Base-by-base conservation (phyloP, 495 filamentous ascomycete species). In the Glarea lozoyensis region DNA sequence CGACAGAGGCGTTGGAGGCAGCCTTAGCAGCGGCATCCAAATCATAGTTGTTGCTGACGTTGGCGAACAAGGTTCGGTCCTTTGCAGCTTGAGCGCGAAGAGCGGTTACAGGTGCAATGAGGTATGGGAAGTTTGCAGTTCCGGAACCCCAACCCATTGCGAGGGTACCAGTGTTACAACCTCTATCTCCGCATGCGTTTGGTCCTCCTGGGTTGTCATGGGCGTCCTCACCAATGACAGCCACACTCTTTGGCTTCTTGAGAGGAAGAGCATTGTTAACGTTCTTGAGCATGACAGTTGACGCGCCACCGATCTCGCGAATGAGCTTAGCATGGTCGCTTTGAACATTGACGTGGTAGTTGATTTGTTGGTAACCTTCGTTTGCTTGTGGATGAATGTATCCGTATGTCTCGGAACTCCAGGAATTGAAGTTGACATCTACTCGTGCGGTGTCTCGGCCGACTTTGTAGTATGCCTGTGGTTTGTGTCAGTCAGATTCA, bases 111-210 rank as follows among this genome's bases (percentile, higher is more conserved):
- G 92, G 92, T 2, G 88, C 88, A 48, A 93, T 67, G 2, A 98
- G 72, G 62, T 96, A 97, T 1, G 92, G 89, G 70, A 88, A 96
- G 52, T 92, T 82, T 24, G 85, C 73, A 16, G 84, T 86, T 40
- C 92, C 92, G 46, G 82, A 88, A 24, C 90, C 92, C 92, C 90
- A 98, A 36, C 78, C 89, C 82, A 94, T 89, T 21, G 84, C 92
- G 21, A 96, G 70, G 4, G 90, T 96, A 30, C 89, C 90, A 31
- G 78, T 75, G 57, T 87, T 69, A 47, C 92, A 95, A n/a, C 83
- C 79, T 29, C 84, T 78, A 62, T 98, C 86, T 29, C 53, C 22
- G 57, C 88, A 95, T 16, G 82, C 79, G 58, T 98, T 96, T 13
- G 87, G 84, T n/a, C 92, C 92, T 22, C 68, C 66, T 0, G 74